Conservation (phyloP, 2,329 filamentous ascomycete species). For the Huntiella bhutanensis region DNA sequence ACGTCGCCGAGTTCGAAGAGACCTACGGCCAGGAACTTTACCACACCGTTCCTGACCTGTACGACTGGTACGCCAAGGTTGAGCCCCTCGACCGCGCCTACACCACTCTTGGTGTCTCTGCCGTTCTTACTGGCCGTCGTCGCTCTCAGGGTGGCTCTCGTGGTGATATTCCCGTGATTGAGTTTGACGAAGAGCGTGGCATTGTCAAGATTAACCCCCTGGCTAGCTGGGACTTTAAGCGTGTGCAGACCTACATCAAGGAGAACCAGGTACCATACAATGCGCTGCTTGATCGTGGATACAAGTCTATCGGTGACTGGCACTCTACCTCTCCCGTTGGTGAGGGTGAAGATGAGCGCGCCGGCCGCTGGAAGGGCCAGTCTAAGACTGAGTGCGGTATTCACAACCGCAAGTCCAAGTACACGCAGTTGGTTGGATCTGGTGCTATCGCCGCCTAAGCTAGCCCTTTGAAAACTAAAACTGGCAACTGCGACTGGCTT, state of each 20-base stretch:
- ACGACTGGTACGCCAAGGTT: constrained; percentile 95
- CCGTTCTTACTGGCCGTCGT: constrained; percentile 79
- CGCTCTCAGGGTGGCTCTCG: constrained; percentile 86
- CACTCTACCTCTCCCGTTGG: constrained; percentile 84
- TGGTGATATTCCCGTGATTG: constrained; percentile 75
- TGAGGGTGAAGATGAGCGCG: constrained; percentile 85
- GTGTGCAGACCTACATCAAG: constrained; percentile 75
- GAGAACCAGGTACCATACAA: constrained; percentile 88
- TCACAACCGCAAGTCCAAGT: constrained; percentile 91
- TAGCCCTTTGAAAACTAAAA: neutral
- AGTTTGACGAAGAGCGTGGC: constrained; percentile 71
- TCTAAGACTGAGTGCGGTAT: constrained; percentile 96
- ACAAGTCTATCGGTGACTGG: constrained; percentile 97
- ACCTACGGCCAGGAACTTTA: constrained; percentile 71
- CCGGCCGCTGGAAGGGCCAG: constrained; percentile 92
- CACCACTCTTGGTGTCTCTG: constrained; percentile 66
- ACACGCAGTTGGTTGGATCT: constrained; percentile 43
- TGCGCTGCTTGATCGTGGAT: constrained; percentile 72
- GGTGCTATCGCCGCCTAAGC: neutral
- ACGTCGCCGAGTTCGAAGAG: constrained; percentile 56
- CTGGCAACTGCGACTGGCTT: neutral
- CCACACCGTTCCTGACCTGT: constrained; percentile 70
- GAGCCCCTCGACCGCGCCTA: constrained; percentile 90
- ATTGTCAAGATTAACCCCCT: constrained; percentile 96
- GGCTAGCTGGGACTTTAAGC: constrained; percentile 79